Percentiles rank a stretch among this genome's conserved stretches.
Evolutionary conservation across 2,329 filamentous ascomycete genomes (phyloP).

Genomic region (Nannizziopsis barbatae): DNA sequence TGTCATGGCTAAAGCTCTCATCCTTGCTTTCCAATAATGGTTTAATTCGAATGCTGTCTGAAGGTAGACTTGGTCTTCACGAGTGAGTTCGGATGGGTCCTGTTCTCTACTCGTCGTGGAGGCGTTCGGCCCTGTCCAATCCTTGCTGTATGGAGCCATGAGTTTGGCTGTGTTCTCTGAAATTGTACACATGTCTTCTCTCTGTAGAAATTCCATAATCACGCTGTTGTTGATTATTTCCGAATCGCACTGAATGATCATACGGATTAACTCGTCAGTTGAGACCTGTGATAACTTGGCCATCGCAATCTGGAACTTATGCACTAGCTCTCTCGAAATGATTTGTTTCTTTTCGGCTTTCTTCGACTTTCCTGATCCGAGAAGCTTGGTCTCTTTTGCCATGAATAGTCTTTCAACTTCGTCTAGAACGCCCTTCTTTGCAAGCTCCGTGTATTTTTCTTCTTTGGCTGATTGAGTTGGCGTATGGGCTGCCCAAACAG

Average conservation of each 20-base stretch:
- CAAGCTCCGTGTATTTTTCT: slow-evolving; percentile 89
- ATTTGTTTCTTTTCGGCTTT: slow-evolving; percentile 97
- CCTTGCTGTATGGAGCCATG: slow-evolving; percentile 90
- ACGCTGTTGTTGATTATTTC: slow-evolving; percentile 80
- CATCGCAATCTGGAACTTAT: slow-evolving; percentile 84
- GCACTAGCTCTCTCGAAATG: slow-evolving; percentile 79
- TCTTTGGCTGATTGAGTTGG: slow-evolving; percentile 82
- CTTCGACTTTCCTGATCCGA: slow-evolving; percentile 55
- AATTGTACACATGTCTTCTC: slow-evolving; percentile 84
- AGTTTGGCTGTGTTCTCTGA: slow-evolving; percentile 82
- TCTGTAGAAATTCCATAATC: slow-evolving; percentile 92
- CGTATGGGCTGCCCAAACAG: slow-evolving; percentile 81
- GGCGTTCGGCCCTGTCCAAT: slow-evolving; percentile 86
- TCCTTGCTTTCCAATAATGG: slow-evolving; percentile 97
- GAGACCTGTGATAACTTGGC: slow-evolving; percentile 81
- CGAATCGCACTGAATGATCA: slow-evolving; percentile 90
- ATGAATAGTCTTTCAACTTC: slow-evolving; percentile 96
- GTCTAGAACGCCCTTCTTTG: slow-evolving; percentile 87
- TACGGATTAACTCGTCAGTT: slow-evolving; percentile 74
- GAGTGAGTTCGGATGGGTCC: slow-evolving; percentile 76
- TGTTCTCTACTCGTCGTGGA: slow-evolving; percentile 66
- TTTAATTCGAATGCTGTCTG: slow-evolving; percentile 88
- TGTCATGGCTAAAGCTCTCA: slow-evolving; percentile 78
- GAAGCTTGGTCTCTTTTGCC: slow-evolving; percentile 87
- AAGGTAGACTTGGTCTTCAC: slow-evolving; percentile 91